Percentiles rank a stretch among this genome's conserved stretches.
phyloP scores from a whole-genome alignment of 345 rosid species.

The Hibiscus syriacus region DNA sequence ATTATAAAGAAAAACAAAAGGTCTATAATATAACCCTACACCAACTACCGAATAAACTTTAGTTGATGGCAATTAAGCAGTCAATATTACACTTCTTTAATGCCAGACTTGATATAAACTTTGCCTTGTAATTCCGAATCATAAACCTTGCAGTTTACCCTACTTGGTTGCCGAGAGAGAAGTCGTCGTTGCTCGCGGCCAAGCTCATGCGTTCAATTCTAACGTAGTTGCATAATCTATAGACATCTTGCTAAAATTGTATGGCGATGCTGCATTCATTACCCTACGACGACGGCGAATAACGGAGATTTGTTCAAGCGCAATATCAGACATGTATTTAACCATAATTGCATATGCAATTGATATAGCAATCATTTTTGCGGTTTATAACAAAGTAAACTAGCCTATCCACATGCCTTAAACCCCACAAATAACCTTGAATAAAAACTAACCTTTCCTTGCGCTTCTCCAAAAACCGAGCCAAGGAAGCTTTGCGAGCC shows the following conservation, averaged over 20 bases:
- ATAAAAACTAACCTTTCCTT: conserved; percentile 80
- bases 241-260: conserved; percentile 34
- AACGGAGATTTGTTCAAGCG: neutral
- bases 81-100: conserved; percentile 9
- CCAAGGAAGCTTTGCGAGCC: conserved; percentile 92
- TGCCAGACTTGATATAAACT: neutral
- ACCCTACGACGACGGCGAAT: conserved; percentile 37
- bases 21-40: conserved; percentile 2
- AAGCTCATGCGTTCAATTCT: conserved; percentile 24
- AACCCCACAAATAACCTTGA: too few species aligned
- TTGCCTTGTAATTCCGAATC: neutral
- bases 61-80: conserved; percentile 2
- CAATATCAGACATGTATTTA: too few species aligned
- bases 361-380: too few species aligned
- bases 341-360: too few species aligned
- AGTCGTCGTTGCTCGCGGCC: conserved; percentile 13
- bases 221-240: conserved; percentile 22
- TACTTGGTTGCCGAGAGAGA: conserved; percentile 2
- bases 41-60: neutral
- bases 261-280: conserved; percentile 45
- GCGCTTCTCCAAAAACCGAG: conserved; percentile 94
- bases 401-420: too few species aligned
- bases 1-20: neutral
- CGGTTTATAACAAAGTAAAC: too few species aligned
- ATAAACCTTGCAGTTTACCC: neutral